These are phyloP conservation scores for Lagerstroemia speciosa DNA, from an alignment of 345 rosid species.

Conservation along the genomic window DNA sequence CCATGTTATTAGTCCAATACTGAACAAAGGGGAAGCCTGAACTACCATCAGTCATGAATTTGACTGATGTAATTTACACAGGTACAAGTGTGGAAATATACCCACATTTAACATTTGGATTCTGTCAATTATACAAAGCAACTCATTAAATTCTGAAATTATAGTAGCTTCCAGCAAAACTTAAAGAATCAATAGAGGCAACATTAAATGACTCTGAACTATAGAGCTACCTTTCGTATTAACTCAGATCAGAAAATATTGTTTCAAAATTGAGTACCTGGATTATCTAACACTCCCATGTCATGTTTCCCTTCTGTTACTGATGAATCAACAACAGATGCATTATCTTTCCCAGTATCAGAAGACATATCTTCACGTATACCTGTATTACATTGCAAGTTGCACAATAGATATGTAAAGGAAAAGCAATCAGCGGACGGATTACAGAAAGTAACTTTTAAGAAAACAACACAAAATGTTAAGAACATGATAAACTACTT, in stretches of 20 bases:
- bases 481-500: not conserved
- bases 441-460: not conserved
- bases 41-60: not conserved
- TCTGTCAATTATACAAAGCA: not conserved
- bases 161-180: not conserved
- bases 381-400: constrained; percentile 11
- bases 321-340: constrained; percentile 87
- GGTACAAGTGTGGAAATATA: not conserved
- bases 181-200: not conserved
- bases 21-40: not conserved
- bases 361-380: constrained; percentile 54
- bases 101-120: not conserved
- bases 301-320: constrained; percentile 74
- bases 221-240: not conserved
- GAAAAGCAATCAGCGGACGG: not conserved
- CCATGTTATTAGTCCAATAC: not conserved
- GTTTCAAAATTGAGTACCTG: constrained; percentile 31
- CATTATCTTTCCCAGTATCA: constrained; percentile 75
- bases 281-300: constrained; percentile 55
- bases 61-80: not conserved
- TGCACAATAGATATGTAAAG: not conserved
- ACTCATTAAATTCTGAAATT: not conserved
- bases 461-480: not conserved
- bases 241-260: not conserved
- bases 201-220: not conserved